A percentile compares a stretch with the other conserved stretches of the same genome.
Evolutionary conservation across 495 filamentous ascomycete species (phyloP).

Genomic region (Penicillium coffeae): DNA sequence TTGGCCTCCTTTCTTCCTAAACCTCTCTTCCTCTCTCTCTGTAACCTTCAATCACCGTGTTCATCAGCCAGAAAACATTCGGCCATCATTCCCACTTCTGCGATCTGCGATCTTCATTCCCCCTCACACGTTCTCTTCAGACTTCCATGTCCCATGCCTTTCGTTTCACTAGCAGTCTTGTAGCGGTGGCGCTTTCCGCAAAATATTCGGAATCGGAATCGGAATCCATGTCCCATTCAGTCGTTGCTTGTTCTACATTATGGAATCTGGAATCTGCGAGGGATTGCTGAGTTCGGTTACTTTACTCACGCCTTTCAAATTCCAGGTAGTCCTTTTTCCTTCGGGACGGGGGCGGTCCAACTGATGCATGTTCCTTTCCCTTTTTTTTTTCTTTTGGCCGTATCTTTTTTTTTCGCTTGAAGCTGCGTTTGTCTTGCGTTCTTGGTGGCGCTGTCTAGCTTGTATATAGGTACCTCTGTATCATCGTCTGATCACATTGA

Average conservation of each 20-base stretch:
- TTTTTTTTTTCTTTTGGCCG: neutral
- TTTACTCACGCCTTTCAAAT: no score
- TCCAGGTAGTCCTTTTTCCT: no score
- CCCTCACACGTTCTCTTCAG: neutral
- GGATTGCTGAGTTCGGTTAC: no score
- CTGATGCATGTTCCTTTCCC: neutral
- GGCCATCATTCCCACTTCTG: neutral
- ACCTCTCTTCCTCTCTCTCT: no score
- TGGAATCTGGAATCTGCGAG: no score
- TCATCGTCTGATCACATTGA: slow-evolving; percentile 6
- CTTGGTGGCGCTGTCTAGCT: slow-evolving; percentile 7
- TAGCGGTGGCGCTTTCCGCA: slow-evolving; percentile 1
- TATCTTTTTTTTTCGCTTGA: no score
- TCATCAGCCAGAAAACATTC: neutral
- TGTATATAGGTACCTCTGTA: slow-evolving; percentile 14
- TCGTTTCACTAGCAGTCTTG: neutral
- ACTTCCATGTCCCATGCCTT: slow-evolving; percentile 6
- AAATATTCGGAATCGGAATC: slow-evolving; percentile 3
- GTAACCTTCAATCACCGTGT: slow-evolving; percentile 8
- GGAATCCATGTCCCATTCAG: slow-evolving; percentile 6
- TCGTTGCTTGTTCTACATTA: slow-evolving; percentile 6
- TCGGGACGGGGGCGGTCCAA: no score
- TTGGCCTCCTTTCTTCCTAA: neutral
- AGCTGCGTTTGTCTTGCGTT: neutral
- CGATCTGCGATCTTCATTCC: neutral